Evolutionary conservation across 805 yeast species (phyloP).

Genomic region (Starmerella ratchasimensis): DNA sequence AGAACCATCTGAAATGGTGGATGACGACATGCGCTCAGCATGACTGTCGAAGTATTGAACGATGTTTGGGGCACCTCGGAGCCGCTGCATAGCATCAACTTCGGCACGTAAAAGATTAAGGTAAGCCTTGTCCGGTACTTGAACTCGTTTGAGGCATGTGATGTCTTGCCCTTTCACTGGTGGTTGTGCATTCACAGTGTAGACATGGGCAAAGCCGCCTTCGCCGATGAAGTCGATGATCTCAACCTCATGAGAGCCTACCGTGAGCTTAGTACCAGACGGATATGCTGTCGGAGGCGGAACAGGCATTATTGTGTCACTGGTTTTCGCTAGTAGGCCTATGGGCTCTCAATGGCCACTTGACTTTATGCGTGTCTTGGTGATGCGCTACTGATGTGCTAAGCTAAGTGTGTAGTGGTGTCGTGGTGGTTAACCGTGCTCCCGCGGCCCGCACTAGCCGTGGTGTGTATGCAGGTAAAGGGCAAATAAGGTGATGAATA

Average conservation of each 20-base stretch:
- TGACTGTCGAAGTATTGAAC: constrained; percentile 92
- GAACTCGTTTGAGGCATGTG: constrained; percentile 89
- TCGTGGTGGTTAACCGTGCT: neutral
- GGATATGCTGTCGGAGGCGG: constrained; percentile 35
- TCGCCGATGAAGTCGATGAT: constrained; percentile 63
- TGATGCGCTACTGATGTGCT: neutral
- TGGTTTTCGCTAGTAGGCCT: neutral
- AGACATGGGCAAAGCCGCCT: constrained; percentile 94
- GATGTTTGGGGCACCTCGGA: constrained; percentile 62
- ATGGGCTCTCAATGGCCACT: no score
- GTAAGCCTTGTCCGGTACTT: constrained; percentile 79
- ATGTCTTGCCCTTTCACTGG: constrained; percentile 37
- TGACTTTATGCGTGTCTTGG: neutral
- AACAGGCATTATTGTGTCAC: constrained; percentile 12
- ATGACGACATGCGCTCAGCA: constrained; percentile 56
- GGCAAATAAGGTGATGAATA: no score
- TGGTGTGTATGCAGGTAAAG: no score
- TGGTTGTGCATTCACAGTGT: constrained; percentile 59
- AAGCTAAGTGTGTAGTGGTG: neutral
- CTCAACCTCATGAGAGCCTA: constrained; percentile 66
- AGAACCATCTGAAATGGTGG: no score
- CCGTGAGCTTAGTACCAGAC: constrained; percentile 67
- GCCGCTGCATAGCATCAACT: constrained; percentile 91
- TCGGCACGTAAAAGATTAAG: constrained; percentile 78
- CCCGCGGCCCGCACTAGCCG: no score